These are phyloP conservation scores for Aspergillus bridgeri DNA, from an alignment of 495 filamentous ascomycete genomes.

Conservation along the genomic window DNA sequence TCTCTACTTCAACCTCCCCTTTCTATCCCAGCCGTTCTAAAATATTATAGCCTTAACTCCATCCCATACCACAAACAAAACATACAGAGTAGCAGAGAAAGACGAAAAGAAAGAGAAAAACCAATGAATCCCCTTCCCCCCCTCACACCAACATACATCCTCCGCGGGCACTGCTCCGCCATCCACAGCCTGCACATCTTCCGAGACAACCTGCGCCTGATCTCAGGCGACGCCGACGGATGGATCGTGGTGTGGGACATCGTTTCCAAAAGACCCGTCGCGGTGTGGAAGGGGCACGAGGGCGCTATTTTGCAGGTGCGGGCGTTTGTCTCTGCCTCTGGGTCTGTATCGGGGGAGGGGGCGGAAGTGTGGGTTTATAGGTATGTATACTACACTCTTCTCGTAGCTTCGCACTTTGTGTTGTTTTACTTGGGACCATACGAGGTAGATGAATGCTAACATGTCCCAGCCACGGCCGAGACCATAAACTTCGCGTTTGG, in stretches of 20 bases:
- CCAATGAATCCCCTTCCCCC: constrained; percentile 36
- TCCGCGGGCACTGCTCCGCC: constrained; percentile 80
- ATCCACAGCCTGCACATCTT: constrained; percentile 78
- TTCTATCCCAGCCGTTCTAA: not conserved
- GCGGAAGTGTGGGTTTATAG: constrained; percentile 63
- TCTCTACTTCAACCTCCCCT: not conserved
- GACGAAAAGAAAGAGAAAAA: not conserved
- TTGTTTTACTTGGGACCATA: not conserved
- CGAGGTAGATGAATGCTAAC: constrained; percentile 5
- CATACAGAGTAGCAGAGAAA: too few relatives aligned
- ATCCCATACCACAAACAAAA: too few relatives aligned
- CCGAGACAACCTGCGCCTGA: constrained; percentile 66
- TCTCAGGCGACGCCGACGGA: constrained; percentile 87
- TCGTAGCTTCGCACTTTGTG: too few relatives aligned
- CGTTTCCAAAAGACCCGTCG: constrained; percentile 72
- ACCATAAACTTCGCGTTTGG: constrained; percentile 86
- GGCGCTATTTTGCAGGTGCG: constrained; percentile 72
- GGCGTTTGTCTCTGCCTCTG: too few relatives aligned
- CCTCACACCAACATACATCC: constrained; percentile 75
- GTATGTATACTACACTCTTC: constrained; percentile 65
- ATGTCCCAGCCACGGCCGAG: constrained; percentile 72
- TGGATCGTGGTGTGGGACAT: constrained; percentile 87
- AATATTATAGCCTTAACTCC: too few relatives aligned
- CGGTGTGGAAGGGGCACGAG: constrained; percentile 86
- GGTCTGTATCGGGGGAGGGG: constrained; percentile 43